phyloP scores from a whole-genome alignment of 1,139 yeast genomes.

The Kodamaea derodonti region DNA sequence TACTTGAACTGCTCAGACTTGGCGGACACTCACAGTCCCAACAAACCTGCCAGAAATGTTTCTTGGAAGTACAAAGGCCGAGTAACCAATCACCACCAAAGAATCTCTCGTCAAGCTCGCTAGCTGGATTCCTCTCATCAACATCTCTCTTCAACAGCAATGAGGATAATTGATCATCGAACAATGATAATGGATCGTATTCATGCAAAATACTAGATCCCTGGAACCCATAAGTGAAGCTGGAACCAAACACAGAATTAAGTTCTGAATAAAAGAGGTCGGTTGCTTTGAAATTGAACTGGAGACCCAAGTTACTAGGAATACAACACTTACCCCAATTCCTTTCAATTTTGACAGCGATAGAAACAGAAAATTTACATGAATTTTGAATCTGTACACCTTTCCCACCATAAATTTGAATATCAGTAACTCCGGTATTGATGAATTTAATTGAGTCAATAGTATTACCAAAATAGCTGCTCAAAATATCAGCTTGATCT shows the following conservation, averaged over 20 bases:
- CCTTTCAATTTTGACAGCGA: conserved; percentile 17
- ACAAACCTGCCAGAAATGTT: conserved; percentile 16
- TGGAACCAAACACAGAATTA: conserved; percentile 8
- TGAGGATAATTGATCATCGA: conserved; percentile 8
- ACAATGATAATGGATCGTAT: conserved; percentile 6
- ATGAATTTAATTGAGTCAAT: conserved; percentile 14
- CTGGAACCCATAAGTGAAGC: conserved; percentile 5
- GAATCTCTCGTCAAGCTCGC: conserved; percentile 9
- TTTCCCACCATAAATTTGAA: conserved; percentile 2
- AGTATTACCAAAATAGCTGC: conserved; percentile 10
- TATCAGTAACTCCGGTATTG: conserved; percentile 18
- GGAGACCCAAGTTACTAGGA: conserved; percentile 14
- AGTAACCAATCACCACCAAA: conserved; percentile 11
- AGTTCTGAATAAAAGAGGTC: conserved; percentile 5
- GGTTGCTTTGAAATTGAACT: conserved; percentile 8
- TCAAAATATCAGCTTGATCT: conserved; percentile 16
- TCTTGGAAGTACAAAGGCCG: conserved; percentile 14
- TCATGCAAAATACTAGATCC: conserved; percentile 4
- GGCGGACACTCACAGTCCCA: conserved; percentile 21
- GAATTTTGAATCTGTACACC: conserved; percentile 12
- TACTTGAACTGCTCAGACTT: conserved; percentile 1
- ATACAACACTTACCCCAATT: conserved; percentile 19
- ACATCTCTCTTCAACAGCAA: conserved; percentile 7
- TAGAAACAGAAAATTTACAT: conserved; percentile 18
- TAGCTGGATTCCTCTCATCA: conserved; percentile 8